Evolutionary conservation across 305 asterid genomes (phyloP).

Genomic region (Lippia alba): DNA sequence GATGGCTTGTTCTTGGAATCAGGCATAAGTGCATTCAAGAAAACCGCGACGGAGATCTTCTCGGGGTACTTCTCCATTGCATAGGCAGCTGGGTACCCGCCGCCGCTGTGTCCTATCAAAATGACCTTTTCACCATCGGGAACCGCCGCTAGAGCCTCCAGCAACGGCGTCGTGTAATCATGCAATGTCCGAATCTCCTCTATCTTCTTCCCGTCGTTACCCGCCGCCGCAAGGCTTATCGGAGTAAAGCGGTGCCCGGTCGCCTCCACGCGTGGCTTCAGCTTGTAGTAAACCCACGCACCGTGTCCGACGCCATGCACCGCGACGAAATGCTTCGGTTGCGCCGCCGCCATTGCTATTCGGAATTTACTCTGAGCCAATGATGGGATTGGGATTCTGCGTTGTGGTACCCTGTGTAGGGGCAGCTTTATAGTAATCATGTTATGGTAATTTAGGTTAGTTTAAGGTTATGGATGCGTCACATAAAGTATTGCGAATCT

Average conservation of each 20-base stretch:
- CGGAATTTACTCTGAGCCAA: constrained; percentile 28
- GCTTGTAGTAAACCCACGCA: constrained; percentile 69
- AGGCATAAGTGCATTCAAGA: constrained; percentile 58
- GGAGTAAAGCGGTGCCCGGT: constrained; percentile 59
- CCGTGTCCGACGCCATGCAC: constrained; percentile 76
- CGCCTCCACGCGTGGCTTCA: constrained; percentile 63
- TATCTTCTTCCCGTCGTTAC: constrained; percentile 46
- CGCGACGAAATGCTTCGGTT: constrained; percentile 55
- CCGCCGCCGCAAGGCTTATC: constrained; percentile 57
- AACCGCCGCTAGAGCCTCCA: constrained; percentile 52
- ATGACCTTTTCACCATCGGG: constrained; percentile 59
- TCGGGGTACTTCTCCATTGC: constrained; percentile 65
- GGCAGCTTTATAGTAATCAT: constrained; percentile 37
- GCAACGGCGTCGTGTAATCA: constrained; percentile 57
- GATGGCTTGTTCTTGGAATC: constrained; percentile 46
- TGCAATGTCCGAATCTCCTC: constrained; percentile 49
- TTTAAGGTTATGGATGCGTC: too few species aligned
- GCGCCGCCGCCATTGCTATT: constrained; percentile 34
- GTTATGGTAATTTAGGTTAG: neutral
- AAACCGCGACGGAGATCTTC: constrained; percentile 62
- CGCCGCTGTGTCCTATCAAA: constrained; percentile 58
- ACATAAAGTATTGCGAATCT: too few species aligned
- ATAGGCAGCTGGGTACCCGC: constrained; percentile 46
- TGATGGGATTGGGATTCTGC: constrained; percentile 12
- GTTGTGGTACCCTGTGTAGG: neutral